Base-by-base conservation (phyloP, 2,329 filamentous ascomycete species). In the Clonostachys chloroleuca region DNA sequence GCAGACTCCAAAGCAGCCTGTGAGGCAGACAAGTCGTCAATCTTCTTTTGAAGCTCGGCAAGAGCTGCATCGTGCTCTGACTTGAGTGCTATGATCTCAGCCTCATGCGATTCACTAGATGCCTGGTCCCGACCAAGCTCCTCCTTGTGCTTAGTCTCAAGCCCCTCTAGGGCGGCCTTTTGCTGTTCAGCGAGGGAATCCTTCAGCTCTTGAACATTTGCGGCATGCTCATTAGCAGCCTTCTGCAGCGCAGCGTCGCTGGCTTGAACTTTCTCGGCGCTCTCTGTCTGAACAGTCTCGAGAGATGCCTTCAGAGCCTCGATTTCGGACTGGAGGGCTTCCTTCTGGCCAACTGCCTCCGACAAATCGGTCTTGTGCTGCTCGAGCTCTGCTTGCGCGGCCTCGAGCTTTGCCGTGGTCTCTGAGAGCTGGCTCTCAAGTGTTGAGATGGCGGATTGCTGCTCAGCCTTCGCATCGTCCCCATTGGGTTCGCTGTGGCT, bases 81-180 rank as follows among this genome's bases (percentile, higher is more conserved):
- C 56, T 74, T 77, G 42, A 83, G 64, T 10, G 78, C 75, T 10
- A 69, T 62, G 30, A 83, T 58, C 17, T 72, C 67, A 47, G 73
- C 65, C 49, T 80, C 73, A 33, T 79, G 73, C 3, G 70, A 72
- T 12, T 67, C 65, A 9, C 67, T 64, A 43, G 74, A 66, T 1
- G 68, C 56, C 54, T 72, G 67, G 47, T 68, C 72, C 54, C 74
- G 69, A 7, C 70, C 69, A 30, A 82, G 61, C 51, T 77, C 73
- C 42, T 71, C 68, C 34, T 72, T 67, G 52, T 83, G 76, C 52
- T 77, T 73, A n/a, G 69, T 63, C 58, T 81, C 73, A 42, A 84
- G 61, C 5, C 72, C 71, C 40, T 72, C 66, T 12, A 83, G 56
- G 12, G 62, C 57, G 40, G 71, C 62, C 42, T 71, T 60, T 52